These are phyloP conservation scores for Euphorbia peplus DNA, from an alignment of 345 rosid species.

Conservation along the genomic window DNA sequence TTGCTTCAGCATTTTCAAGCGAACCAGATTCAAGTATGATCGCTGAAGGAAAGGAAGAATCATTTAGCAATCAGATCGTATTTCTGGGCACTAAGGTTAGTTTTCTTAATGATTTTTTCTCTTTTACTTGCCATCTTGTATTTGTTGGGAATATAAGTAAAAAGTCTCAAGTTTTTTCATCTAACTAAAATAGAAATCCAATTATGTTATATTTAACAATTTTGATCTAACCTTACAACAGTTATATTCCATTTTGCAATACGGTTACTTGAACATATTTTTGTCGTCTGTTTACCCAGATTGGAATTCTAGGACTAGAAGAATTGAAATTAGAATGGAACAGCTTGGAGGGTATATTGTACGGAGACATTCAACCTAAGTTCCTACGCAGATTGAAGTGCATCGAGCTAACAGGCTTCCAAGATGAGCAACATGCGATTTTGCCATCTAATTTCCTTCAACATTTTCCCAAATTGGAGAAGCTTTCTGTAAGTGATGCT, in stretches of 20 bases:
- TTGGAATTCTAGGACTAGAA: not conserved
- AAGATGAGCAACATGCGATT: not conserved
- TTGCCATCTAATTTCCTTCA: not conserved
- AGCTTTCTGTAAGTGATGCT: not conserved
- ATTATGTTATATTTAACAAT: no score
- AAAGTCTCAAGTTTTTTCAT: no score
- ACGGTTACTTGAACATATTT: no score
- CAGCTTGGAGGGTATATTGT: not conserved
- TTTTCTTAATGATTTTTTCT: no score
- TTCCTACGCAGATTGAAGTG: not conserved
- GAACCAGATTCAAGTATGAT: not conserved
- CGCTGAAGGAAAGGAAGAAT: not conserved
- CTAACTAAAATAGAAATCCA: no score
- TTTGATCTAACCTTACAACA: no score
- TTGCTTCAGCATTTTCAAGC: not conserved
- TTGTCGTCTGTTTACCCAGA: not conserved
- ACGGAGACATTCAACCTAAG: not conserved
- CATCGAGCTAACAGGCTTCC: not conserved
- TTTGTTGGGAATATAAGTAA: no score
- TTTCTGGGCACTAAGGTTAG: no score
- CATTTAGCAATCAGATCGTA: no score
- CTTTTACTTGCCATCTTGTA: no score
- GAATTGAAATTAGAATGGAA: conserved; percentile 12
- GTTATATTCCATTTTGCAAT: no score
- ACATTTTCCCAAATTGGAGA: not conserved